Conservation (phyloP, 179 eudicot genomes). For the Spinacia oleracea region DNA sequence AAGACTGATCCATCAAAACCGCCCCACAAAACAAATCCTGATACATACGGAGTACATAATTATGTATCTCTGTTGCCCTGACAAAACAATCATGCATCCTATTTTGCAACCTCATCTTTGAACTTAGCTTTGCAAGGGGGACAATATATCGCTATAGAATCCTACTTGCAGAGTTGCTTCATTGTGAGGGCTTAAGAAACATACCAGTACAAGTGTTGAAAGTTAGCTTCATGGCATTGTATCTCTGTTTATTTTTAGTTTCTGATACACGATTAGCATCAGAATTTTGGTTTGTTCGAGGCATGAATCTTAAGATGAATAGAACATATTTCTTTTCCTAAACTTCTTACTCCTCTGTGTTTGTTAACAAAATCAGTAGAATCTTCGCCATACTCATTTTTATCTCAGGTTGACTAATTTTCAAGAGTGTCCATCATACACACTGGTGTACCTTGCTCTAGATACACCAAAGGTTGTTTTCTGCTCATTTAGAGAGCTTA, state of each 20-base stretch:
- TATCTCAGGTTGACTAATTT: too few species aligned
- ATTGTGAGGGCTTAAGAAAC: slow-evolving; percentile 16
- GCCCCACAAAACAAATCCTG: slow-evolving; percentile 23
- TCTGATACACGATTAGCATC: not conserved
- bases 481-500: too few species aligned
- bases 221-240: not conserved
- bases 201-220: slow-evolving; percentile 6
- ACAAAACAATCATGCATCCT: slow-evolving; percentile 44
- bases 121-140: slow-evolving; percentile 33
- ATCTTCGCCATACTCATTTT: not conserved
- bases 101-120: slow-evolving; percentile 40
- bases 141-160: slow-evolving; percentile 40
- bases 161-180: slow-evolving; percentile 25
- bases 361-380: not conserved
- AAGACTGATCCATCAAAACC: slow-evolving; percentile 90
- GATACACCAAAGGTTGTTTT: too few species aligned
- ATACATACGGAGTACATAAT: not conserved
- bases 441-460: too few species aligned
- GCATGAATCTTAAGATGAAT: not conserved
- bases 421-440: too few species aligned
- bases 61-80: slow-evolving; percentile 28
- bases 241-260: not conserved
- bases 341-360: too few species aligned
- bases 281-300: not conserved
- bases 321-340: too few species aligned